phyloP scores from a whole-genome alignment of 148 eudicot genomes.

The Rhododendron molle region DNA sequence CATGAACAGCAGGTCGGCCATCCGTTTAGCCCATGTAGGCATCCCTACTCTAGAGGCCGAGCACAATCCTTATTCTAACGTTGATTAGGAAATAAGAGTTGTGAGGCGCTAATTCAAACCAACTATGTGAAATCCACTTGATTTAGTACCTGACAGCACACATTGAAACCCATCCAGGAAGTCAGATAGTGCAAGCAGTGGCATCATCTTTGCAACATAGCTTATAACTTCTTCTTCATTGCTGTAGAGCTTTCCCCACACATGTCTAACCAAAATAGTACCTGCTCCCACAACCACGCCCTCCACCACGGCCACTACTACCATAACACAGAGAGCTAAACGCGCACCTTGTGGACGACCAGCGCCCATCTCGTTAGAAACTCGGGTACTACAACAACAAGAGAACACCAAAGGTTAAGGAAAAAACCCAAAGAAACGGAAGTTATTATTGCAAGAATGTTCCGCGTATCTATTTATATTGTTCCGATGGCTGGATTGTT shows the following conservation, averaged over 20 bases:
- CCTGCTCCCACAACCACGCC: slow-evolving; percentile 34
- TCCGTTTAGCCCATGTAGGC: no score
- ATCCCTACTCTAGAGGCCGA: no score
- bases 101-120: no score
- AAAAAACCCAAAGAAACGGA: not conserved
- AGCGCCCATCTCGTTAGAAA: slow-evolving; percentile 72
- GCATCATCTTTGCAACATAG: slow-evolving; percentile 60
- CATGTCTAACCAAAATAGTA: slow-evolving; percentile 44
- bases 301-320: slow-evolving; percentile 34
- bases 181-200: slow-evolving; percentile 53
- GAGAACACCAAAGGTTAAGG: not conserved
- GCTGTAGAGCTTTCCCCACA: slow-evolving; percentile 68
- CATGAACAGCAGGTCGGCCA: no score
- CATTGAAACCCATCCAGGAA: slow-evolving; percentile 74
- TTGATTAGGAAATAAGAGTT: no score
- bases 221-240: slow-evolving; percentile 47
- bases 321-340: slow-evolving; percentile 48
- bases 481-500: not conserved
- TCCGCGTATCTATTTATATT: not conserved
- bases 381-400: slow-evolving; percentile 47
- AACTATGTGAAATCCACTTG: not conserved
- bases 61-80: no score
- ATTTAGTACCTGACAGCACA: slow-evolving; percentile 52
- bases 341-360: slow-evolving; percentile 49
- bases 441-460: not conserved